Conservation (phyloP, 495 filamentous ascomycete species). For the Talaromyces borbonicus region DNA sequence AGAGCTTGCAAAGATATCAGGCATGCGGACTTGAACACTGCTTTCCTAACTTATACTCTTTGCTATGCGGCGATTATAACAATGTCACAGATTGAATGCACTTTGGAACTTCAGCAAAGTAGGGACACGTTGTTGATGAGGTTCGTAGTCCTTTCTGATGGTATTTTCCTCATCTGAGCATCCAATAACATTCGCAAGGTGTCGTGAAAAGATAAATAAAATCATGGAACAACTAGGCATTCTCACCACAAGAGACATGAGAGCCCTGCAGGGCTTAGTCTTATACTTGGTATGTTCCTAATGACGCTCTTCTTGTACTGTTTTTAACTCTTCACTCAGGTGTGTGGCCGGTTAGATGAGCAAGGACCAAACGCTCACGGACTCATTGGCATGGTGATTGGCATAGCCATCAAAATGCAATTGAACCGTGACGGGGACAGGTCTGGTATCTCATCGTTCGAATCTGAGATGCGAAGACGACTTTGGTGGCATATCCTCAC, state of each 20-base stretch:
- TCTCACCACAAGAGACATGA: conserved; percentile 52
- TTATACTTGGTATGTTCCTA: conserved; percentile 43
- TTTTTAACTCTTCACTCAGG: conserved; percentile 8
- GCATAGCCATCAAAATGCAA: conserved; percentile 52
- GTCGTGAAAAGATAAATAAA: conserved; percentile 61
- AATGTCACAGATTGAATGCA: conserved; percentile 32
- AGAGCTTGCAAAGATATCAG: conserved; percentile 1
- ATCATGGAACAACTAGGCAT: conserved; percentile 56
- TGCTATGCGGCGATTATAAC: conserved; percentile 61
- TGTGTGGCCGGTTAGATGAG: conserved; percentile 42
- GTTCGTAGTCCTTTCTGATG: conserved; percentile 8
- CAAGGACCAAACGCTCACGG: conserved; percentile 44
- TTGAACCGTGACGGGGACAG: conserved; percentile 22
- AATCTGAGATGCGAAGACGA: conserved; percentile 34
- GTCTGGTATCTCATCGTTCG: conserved; percentile 17
- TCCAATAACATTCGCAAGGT: conserved; percentile 20
- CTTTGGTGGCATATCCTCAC: conserved; percentile 32
- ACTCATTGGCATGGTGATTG: conserved; percentile 49
- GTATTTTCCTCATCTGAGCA: not conserved
- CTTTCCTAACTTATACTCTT: conserved; percentile 61
- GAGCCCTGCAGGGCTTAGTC: conserved; percentile 60
- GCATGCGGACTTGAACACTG: conserved; percentile 21
- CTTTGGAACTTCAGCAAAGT: conserved; percentile 10
- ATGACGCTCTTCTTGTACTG: not conserved
- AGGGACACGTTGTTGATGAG: conserved; percentile 34